Base-by-base conservation (phyloP, 331 rosid species). In the Cydonia oblonga region DNA sequence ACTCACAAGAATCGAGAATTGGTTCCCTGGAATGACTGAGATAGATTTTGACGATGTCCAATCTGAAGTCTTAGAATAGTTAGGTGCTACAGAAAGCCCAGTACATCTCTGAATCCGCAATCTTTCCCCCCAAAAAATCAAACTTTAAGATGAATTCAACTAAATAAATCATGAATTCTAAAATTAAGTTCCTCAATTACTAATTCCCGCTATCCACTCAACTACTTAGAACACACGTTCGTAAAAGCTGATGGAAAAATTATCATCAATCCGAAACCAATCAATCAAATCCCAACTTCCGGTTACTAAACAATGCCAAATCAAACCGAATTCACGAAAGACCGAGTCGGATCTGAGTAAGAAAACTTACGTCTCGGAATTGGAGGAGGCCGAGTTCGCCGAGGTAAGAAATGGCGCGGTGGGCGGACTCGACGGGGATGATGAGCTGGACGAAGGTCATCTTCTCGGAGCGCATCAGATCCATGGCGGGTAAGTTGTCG, bases 401-500 rank as follows among this genome's bases (percentile, higher is more conserved):
- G 57, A 96, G 87, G 78, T 96, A 91, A 18, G 97, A 79, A 76
- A 96, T 46, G 80, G 97, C 96, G 14, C 99, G 96, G 80, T 91
- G 97, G 57, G 97, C 90, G 22, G 97, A 91, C 82, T 96, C 99
- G 33, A 76, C 93, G 22, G 99, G 97, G 51, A 96, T 90, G 76
- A 96, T 96, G 84, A 96, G 97, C 83, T 91, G 99, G 61, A 88
- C 96, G 67, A 92, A 86, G 61, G 90, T 86, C 99, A 96, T 96
- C 93, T 87, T 87, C 96, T 91, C 99, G 51, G 99, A 96, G 77
- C 99, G 97, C 97, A 91, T 87, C 90, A 96, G 93, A 90, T 96
- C 99, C 97, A 92, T 92, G 35, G 96, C 51, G 63, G 96, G 88
- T 70, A 92, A 77, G 79, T 87, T 90, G 49, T 90, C 90, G 4